phyloP scores from a whole-genome alignment of 257 asterid species.

The Ocimum tenuiflorum region DNA sequence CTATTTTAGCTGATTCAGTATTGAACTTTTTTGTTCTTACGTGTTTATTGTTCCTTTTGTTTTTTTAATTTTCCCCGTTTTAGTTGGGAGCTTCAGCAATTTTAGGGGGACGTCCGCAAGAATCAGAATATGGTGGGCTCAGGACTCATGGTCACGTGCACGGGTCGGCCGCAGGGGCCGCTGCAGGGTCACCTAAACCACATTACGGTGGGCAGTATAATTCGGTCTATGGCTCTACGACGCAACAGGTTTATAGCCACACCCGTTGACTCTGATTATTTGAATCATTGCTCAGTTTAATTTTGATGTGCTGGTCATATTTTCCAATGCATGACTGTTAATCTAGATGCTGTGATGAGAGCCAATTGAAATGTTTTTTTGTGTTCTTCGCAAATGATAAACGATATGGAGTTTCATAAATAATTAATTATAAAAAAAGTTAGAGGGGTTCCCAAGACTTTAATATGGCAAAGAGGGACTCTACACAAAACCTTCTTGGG shows the following conservation, averaged over 20 bases:
- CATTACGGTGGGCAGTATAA: slow-evolving; percentile 68
- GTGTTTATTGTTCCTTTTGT: not conserved
- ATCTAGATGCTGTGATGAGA: not conserved
- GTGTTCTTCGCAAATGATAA: too few species aligned
- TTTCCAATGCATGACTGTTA: not conserved
- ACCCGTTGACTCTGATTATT: not conserved
- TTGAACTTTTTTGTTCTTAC: not conserved
- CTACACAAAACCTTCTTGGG: not conserved
- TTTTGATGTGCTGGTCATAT: not conserved
- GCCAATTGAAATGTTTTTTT: too few species aligned
- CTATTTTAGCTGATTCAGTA: not conserved
- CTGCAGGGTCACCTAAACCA: slow-evolving; percentile 29
- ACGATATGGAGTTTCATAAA: too few species aligned
- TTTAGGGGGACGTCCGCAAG: slow-evolving; percentile 44
- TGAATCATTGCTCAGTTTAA: not conserved
- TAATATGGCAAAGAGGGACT: not conserved
- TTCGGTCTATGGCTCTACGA: slow-evolving; percentile 58
- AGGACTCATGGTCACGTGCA: slow-evolving; percentile 51
- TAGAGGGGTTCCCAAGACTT: too few species aligned
- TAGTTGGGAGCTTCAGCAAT: slow-evolving; percentile 52
- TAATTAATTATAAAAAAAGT: too few species aligned
- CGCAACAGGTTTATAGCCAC: slow-evolving; percentile 61
- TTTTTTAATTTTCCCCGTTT: not conserved
- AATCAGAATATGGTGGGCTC: slow-evolving; percentile 48
- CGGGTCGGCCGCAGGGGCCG: slow-evolving; percentile 40